Evolutionary conservation across 805 yeast species (phyloP).

Genomic region (Sugiyamaella floridensis): DNA sequence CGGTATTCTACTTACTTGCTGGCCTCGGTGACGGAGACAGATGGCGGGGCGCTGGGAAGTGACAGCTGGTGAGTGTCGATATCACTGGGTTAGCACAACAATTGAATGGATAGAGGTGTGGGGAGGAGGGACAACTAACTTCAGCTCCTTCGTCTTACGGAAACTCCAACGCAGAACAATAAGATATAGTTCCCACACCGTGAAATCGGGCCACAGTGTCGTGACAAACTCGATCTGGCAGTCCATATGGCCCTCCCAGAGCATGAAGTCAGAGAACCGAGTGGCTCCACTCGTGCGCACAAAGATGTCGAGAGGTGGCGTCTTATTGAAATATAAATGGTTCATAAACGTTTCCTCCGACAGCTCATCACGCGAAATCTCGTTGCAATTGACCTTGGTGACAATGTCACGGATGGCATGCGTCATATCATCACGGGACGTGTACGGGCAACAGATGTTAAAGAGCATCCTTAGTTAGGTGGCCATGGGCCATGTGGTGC

Average conservation of each 20-base stretch:
- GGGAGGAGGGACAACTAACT: constrained; percentile 1
- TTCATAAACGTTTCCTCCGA: constrained; percentile 45
- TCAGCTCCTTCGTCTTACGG: constrained; percentile 11
- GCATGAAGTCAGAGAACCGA: constrained; percentile 79
- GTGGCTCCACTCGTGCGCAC: constrained; percentile 86
- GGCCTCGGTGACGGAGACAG: not conserved
- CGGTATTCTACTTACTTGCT: not conserved
- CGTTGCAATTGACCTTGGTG: constrained; percentile 22
- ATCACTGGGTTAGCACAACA: not conserved
- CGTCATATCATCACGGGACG: constrained; percentile 82
- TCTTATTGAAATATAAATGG: constrained; percentile 58
- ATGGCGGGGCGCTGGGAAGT: not conserved
- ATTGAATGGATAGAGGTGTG: too few relatives aligned
- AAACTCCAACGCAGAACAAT: constrained; percentile 66
- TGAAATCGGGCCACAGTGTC: constrained; percentile 86
- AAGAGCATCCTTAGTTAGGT: constrained; percentile 19
- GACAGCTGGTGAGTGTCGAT: not conserved
- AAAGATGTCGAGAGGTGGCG: constrained; percentile 74
- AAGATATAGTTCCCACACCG: constrained; percentile 63
- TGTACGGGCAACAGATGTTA: constrained; percentile 78
- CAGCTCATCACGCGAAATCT: constrained; percentile 31
- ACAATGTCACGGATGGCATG: constrained; percentile 51
- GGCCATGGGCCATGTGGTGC: not conserved
- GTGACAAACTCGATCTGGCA: constrained; percentile 71
- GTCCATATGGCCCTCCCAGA: constrained; percentile 66